Percentiles rank a stretch among this genome's conserved stretches.
Evolutionary conservation across 139 green algal genomes (phyloP).

Genomic region (Pseudopediastrum boryanum): DNA sequence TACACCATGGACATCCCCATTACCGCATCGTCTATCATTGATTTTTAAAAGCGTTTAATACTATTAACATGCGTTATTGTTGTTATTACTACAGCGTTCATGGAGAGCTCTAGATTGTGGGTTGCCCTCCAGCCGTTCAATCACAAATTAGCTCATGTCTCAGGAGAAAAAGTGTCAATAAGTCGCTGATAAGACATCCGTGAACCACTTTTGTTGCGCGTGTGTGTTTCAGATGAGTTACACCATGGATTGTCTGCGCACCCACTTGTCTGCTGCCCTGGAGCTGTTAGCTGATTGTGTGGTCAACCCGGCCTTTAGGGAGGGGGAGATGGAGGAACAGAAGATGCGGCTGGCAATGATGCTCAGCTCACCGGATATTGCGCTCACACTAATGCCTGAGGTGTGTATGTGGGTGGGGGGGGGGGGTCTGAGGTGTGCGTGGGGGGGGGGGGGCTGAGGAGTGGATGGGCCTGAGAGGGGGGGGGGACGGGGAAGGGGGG

Average conservation of each 20-base stretch:
- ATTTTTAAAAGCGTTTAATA: too few species aligned
- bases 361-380: slow-evolving; percentile 51
- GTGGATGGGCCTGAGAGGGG: neutral
- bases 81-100: too few species aligned
- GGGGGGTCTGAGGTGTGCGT: neutral
- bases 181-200: too few species aligned
- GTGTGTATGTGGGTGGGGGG: neutral
- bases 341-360: slow-evolving; percentile 47
- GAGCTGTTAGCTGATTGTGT: slow-evolving; percentile 92
- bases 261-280: slow-evolving; percentile 76
- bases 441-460: neutral
- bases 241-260: slow-evolving; percentile 88
- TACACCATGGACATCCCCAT: too few species aligned
- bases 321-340: slow-evolving; percentile 57
- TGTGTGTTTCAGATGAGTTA: too few species aligned
- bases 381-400: slow-evolving; percentile 59
- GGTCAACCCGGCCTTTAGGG: slow-evolving; percentile 73
- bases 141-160: too few species aligned
- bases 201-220: slow-evolving; percentile 49
- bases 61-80: too few species aligned
- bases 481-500: neutral
- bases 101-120: too few species aligned
- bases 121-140: too few species aligned
- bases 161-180: too few species aligned
- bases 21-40: too few species aligned